Evolutionary conservation across 2,329 filamentous ascomycete genomes (phyloP), one percentile per base, ranked within the genome.

Genomic region (Microdochium bolleyi): DNA sequence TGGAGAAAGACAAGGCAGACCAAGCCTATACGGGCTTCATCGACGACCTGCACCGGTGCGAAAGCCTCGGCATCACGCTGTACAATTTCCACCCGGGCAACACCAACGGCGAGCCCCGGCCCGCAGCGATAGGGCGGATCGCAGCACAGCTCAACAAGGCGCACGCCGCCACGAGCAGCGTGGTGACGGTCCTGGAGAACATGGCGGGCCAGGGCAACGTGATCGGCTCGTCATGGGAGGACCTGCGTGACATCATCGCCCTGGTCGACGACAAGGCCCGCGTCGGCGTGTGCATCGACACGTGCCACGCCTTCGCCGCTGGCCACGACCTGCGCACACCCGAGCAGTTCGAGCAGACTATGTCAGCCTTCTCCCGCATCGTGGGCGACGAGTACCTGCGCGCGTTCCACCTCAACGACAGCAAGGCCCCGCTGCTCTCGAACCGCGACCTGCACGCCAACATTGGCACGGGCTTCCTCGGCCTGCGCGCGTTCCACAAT

Each of bases 71-170:
- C 1, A 96, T 99, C 62, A 78, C 73, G 56, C 78, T 96, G n/a
- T 99, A 97, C 75, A 99, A 99, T 70, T 97, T 99, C 73, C 94
- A 99, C 66, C 94, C 94, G 0, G 94, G 94, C 21, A 92, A 86
- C 53, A 87, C 87, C 1, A 87, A 87, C 53, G 84, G 85, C 49
- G 79, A 80, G 32, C 76, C 80, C 3, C 82, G 86, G 34, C 73
- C 77, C 1, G 84, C 83, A 21, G 92, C 92, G 3, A 85, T 95
- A 53, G 75, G 71, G 14, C 83, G 94, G 38, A 89, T 99, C 50
- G 91, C 94, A 1, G 74, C 78, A 44, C 87, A 92, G 61, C 78
- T 99, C 50, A 96, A 96, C 66, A 80, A 79, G 54, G 87, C 92
- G 0, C 89, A 97, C 63, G 76, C 78, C 52, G 88, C 86, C 53